A percentile compares a stretch with the other conserved stretches of the same genome.
Evolutionary conservation across 441 rosid genomes (phyloP).

Genomic region (Kokia cookei): DNA sequence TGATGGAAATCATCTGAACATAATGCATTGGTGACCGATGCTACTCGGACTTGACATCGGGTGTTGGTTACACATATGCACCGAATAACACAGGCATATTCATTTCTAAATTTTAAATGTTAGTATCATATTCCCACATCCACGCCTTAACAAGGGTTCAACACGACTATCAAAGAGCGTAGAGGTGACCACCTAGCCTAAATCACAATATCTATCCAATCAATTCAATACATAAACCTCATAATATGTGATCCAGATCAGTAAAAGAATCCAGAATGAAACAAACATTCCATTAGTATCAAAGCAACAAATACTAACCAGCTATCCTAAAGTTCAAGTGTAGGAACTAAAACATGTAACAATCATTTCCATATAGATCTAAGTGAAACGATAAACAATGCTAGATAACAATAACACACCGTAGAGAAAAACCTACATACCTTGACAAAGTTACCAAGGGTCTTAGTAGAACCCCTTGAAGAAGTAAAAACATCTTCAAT

Average conservation of each 20-base stretch:
- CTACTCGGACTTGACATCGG: neutral
- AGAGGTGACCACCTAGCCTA: neutral
- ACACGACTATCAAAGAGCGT: no score
- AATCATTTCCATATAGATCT: neutral
- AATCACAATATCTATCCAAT: neutral
- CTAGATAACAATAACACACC: neutral
- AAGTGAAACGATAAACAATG: neutral
- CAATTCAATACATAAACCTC: neutral
- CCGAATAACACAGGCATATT: no score
- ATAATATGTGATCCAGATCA: neutral
- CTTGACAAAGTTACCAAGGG: neutral
- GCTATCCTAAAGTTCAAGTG: neutral
- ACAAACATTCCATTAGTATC: neutral
- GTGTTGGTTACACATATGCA: neutral
- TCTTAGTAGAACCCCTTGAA: neutral
- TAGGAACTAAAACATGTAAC: neutral
- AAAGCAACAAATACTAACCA: neutral
- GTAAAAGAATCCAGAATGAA: neutral
- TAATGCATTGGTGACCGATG: neutral
- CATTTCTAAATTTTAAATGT: neutral
- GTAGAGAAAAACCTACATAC: neutral
- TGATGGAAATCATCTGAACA: neutral
- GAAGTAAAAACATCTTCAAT: neutral
- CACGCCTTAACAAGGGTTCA: no score
- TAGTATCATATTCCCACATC: neutral